Evolutionary conservation across 306 rosid genomes (phyloP).

Genomic region (Medicago ruthenica): DNA sequence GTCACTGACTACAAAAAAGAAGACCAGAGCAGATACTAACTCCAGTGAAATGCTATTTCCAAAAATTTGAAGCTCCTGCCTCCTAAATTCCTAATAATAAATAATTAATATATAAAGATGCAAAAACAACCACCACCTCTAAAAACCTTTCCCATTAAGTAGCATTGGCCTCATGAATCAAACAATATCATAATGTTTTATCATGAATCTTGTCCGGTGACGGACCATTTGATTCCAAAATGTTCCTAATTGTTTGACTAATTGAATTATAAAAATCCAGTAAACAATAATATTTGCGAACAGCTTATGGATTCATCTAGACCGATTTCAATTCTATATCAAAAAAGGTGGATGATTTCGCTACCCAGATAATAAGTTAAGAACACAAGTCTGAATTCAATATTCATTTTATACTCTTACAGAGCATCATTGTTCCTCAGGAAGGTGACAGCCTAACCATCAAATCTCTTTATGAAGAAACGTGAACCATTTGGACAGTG

Average conservation of each 20-base stretch:
- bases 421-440: neutral
- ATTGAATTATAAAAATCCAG: constrained; percentile 27
- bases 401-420: constrained; percentile 7
- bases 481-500: neutral
- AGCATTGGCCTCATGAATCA: neutral
- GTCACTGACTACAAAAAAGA: constrained; percentile 9
- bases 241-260: neutral
- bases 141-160: neutral
- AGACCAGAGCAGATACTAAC: constrained; percentile 18
- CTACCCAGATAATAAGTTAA: constrained; percentile 8
- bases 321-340: constrained; percentile 4
- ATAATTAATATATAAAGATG: neutral
- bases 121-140: neutral
- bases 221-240: neutral
- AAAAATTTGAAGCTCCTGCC: constrained; percentile 24
- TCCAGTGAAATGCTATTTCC: constrained; percentile 25
- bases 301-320: constrained; percentile 21
- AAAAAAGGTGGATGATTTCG: constrained; percentile 25
- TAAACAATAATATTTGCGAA: constrained; percentile 7
- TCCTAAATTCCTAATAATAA: neutral
- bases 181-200: neutral
- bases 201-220: constrained; percentile 8
- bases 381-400: neutral
- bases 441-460: constrained; percentile 2
- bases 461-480: constrained; percentile 12